Conservation (phyloP, 2,329 filamentous ascomycete species). For the Delphinella strobiligena region DNA sequence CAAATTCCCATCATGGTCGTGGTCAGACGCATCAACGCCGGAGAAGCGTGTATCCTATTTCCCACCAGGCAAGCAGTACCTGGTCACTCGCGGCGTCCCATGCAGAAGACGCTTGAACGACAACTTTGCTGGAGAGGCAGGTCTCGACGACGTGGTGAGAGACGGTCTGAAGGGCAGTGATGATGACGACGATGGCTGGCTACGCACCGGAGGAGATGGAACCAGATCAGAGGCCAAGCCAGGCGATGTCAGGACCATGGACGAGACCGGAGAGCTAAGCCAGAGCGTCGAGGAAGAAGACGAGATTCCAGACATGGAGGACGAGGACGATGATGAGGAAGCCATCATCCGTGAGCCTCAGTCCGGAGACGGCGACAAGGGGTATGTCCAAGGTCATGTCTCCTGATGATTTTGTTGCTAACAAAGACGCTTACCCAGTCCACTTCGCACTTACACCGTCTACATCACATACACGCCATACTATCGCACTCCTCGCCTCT, state of each 20-base stretch:
- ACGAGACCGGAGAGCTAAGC: slow-evolving; percentile 77
- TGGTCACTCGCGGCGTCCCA: slow-evolving; percentile 88
- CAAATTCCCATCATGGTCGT: slow-evolving; percentile 98
- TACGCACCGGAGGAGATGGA: slow-evolving; percentile 75
- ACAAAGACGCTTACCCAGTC: slow-evolving; percentile 36
- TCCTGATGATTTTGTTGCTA: slow-evolving; percentile 12
- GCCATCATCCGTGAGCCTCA: slow-evolving; percentile 77
- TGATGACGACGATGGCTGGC: slow-evolving; percentile 76
- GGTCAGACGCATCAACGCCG: slow-evolving; percentile 77
- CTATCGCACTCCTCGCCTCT: slow-evolving; percentile 90
- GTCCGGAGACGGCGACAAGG: slow-evolving; percentile 36
- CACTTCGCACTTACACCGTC: slow-evolving; percentile 86
- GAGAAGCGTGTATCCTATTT: slow-evolving; percentile 70
- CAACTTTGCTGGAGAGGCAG: slow-evolving; percentile 79
- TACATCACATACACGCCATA: slow-evolving; percentile 98
- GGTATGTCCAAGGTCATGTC: slow-evolving; percentile 42
- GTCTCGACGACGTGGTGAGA: slow-evolving; percentile 74
- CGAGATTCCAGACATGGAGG: slow-evolving; percentile 97
- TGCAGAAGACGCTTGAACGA: slow-evolving; percentile 86
- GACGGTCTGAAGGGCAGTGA: slow-evolving; percentile 39
- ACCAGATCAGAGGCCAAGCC: slow-evolving; percentile 55
- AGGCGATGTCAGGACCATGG: slow-evolving; percentile 73
- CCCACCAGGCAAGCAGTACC: slow-evolving; percentile 82
- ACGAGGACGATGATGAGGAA: slow-evolving; percentile 86
- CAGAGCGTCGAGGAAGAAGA: slow-evolving; percentile 61